Base-by-base conservation (phyloP, 1,284 basidiomycete genomes). In the Phylloboletellus chloephorus region DNA sequence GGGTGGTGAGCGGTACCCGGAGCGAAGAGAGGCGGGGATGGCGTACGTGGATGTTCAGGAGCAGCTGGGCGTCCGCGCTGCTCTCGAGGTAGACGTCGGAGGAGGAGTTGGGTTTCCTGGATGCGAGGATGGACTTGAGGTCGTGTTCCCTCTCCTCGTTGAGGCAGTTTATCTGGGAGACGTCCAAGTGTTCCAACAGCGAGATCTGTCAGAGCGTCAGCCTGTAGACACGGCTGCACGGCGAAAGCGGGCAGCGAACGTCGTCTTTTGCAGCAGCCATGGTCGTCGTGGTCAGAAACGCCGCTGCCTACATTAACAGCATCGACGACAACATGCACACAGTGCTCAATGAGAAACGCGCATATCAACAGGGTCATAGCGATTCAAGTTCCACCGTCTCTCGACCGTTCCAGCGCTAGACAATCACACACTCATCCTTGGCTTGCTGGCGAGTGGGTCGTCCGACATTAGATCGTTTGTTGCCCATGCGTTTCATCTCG, bases 371-470 rank as follows among this genome's bases (percentile, higher is more conserved):
- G 43, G 24, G 37, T 26, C 37, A 16, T 20, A 28, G 31, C 24
- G 43, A 45, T 29, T 34, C 36, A 45, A 43, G 42, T 40, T 35
- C 43, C 28, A 47, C 32, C 46, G 16, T 43, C 31, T 36, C 13
- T 30, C 31, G 32, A 30, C 37, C 41, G 22, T 21, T 19, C 37
- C 9, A 11, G 8, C 29, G 37, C 53, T 69, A 89, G 64, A 77
- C 79, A 48, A 96, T 82, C 33, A 89, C 75, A 71, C 93, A 97
- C 57, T 96, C 92, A 44, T 89, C 85, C 65, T 87, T 85, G 12
- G 93, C 92, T 58, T 96, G 80, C 60, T 93, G 86, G 47, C 93
- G 76, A 16, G 92, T 95, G 31, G 93, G 93, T 46, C 93, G 78
- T 11, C 80, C 82, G 43, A 81, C 75, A 52, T 82, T 79, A 28